These are phyloP conservation scores for Globisporangium solare DNA, from an alignment of 352 stramenopile genomes.

Conservation along the genomic window DNA sequence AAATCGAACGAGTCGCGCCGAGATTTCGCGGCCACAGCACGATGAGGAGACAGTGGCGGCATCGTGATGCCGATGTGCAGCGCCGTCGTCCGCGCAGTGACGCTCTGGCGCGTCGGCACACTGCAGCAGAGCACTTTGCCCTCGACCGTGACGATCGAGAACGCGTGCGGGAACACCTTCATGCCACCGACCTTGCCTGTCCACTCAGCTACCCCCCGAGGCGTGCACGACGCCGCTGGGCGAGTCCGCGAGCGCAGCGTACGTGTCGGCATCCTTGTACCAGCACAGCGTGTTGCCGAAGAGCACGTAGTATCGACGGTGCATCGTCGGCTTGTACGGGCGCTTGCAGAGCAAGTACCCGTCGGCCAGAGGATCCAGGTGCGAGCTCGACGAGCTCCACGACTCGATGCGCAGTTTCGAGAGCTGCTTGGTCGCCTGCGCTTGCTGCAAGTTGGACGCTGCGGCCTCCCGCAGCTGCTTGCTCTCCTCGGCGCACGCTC, in stretches of 20 bases:
- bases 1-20: slow-evolving; percentile 74
- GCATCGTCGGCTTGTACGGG: slow-evolving; percentile 52
- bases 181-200: slow-evolving; percentile 50
- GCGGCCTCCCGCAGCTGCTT: slow-evolving; percentile 39
- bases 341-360: slow-evolving; percentile 73
- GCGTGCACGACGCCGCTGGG: slow-evolving; percentile 68
- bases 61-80: slow-evolving; percentile 74
- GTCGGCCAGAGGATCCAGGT: slow-evolving; percentile 63
- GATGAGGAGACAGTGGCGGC: slow-evolving; percentile 69
- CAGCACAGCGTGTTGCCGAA: slow-evolving; percentile 77
- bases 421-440: slow-evolving; percentile 52
- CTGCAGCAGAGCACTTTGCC: slow-evolving; percentile 63
- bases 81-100: slow-evolving; percentile 61
- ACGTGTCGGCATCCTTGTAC: slow-evolving; percentile 71
- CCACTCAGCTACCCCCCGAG: slow-evolving; percentile 53
- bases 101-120: slow-evolving; percentile 55
- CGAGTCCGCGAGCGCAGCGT: slow-evolving; percentile 32
- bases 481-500: slow-evolving; percentile 31
- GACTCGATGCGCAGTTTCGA: slow-evolving; percentile 43
- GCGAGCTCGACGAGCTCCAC: slow-evolving; percentile 52
- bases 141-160: slow-evolving; percentile 59
- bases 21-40: slow-evolving; percentile 51
- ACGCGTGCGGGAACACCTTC: slow-evolving; percentile 48
- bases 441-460: slow-evolving; percentile 43
- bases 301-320: slow-evolving; percentile 75